phyloP scores from a whole-genome alignment of 2,329 filamentous ascomycete species.

The Magnaporthiopsis rhizophila region DNA sequence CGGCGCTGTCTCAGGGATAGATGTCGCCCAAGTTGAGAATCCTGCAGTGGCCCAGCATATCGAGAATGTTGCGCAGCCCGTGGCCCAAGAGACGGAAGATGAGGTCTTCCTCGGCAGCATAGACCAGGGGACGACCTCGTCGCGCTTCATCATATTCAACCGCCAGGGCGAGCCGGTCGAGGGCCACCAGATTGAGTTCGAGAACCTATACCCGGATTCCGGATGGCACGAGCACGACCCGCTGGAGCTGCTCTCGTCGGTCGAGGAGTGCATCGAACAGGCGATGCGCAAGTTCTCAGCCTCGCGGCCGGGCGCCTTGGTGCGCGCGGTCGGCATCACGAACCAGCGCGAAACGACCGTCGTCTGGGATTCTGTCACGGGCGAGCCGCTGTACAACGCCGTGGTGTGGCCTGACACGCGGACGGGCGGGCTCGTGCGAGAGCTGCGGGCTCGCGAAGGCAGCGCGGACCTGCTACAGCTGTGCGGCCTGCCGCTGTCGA shows the following conservation, averaged over 20 bases:
- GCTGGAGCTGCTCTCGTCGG: conserved; percentile 64
- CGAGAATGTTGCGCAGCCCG: neutral
- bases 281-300: conserved; percentile 63
- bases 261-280: conserved; percentile 71
- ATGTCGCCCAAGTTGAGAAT: neutral
- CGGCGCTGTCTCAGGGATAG: neutral
- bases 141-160: conserved; percentile 86
- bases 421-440: conserved; percentile 62
- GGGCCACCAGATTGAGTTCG: conserved; percentile 79
- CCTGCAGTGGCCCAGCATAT: conserved; percentile 3
- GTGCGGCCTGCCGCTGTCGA: conserved; percentile 77
- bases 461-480: conserved; percentile 62
- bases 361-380: conserved; percentile 75
- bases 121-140: conserved; percentile 85
- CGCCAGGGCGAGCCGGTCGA: conserved; percentile 68
- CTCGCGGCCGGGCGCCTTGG: conserved; percentile 58
- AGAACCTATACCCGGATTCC: conserved; percentile 74
- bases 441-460: conserved; percentile 60
- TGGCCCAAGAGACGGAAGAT: conserved; percentile 11
- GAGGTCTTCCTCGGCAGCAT: conserved; percentile 71
- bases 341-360: conserved; percentile 87
- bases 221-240: conserved; percentile 93
- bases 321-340: conserved; percentile 76
- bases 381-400: conserved; percentile 73
- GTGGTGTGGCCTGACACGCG: conserved; percentile 89